phyloP scores from a whole-genome alignment of 2,329 filamentous ascomycete species.

The Furcasterigmium sp. region DNA sequence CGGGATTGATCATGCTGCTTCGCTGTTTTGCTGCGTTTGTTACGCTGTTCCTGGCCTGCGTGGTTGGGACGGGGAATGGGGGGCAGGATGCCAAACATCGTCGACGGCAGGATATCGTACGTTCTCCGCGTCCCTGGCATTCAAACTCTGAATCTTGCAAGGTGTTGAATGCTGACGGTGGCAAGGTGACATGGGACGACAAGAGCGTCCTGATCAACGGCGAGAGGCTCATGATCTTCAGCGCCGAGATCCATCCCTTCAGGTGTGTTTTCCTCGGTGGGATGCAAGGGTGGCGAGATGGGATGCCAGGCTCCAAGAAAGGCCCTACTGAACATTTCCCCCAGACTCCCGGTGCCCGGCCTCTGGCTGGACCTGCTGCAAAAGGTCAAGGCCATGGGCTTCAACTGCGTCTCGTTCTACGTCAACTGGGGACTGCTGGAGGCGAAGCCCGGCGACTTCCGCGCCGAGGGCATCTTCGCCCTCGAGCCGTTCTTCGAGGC shows the following conservation, averaged over 20 bases:
- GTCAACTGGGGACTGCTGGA: constrained; percentile 67
- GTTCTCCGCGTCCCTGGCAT: background rate
- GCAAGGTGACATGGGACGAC: constrained; percentile 58
- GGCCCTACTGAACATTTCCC: background rate
- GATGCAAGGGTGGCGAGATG: no score
- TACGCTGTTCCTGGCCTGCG: constrained; percentile 3
- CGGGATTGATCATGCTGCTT: constrained; percentile 7
- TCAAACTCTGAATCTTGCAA: background rate
- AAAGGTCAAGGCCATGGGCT: constrained; percentile 69
- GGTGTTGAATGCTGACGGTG: constrained; percentile 3
- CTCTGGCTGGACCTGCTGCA: constrained; percentile 63
- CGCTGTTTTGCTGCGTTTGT: constrained; percentile 5
- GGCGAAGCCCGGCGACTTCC: constrained; percentile 60
- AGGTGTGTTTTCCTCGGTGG: constrained; percentile 6
- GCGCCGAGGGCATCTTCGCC: constrained; percentile 61
- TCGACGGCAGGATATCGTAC: constrained; percentile 10
- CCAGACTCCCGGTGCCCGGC: constrained; percentile 24
- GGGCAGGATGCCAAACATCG: constrained; percentile 5
- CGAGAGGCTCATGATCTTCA: constrained; percentile 62
- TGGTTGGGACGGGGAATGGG: constrained; percentile 5
- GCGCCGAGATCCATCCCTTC: constrained; percentile 63
- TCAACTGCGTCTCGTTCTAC: constrained; percentile 69
- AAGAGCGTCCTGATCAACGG: constrained; percentile 61
- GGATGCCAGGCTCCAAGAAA: no score
- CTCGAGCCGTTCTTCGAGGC: constrained; percentile 67